Conservation (phyloP, 805 yeast species). For the Saccharomycopsis vini region DNA sequence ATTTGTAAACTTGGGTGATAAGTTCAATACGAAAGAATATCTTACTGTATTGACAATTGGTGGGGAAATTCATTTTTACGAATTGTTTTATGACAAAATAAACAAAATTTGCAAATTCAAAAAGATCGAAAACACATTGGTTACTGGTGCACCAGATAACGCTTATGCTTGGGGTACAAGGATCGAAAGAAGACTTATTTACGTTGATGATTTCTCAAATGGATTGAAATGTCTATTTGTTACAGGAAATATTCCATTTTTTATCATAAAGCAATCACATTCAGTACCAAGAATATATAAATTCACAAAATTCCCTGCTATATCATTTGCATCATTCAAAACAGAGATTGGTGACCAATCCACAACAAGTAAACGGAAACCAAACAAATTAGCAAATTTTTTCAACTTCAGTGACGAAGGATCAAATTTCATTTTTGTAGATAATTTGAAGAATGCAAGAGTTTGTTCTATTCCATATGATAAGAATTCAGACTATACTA, state of each 20-base stretch:
- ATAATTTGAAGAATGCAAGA: constrained; percentile 60
- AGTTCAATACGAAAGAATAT: constrained; percentile 45
- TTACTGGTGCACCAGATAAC: constrained; percentile 76
- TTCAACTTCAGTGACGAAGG: constrained; percentile 25
- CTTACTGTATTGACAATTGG: constrained; percentile 68
- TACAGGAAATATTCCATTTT: constrained; percentile 66
- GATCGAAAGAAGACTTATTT: constrained; percentile 58
- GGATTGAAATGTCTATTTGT: constrained; percentile 56
- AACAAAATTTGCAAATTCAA: constrained; percentile 35
- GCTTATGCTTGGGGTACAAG: constrained; percentile 61
- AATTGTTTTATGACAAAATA: constrained; percentile 39
- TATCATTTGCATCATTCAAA: constrained; percentile 55
- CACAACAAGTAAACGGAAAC: background rate
- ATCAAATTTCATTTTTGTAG: constrained; percentile 53
- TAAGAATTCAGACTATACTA: constrained; percentile 37
- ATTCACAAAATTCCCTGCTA: constrained; percentile 54
- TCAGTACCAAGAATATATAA: constrained; percentile 58
- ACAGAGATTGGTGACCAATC: background rate
- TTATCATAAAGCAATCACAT: constrained; percentile 54
- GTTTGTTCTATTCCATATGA: constrained; percentile 30
- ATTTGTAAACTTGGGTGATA: constrained; percentile 57
- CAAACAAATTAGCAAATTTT: constrained; percentile 22
- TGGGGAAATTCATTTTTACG: constrained; percentile 68
- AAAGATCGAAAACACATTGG: constrained; percentile 33
- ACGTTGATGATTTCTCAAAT: constrained; percentile 42